A percentile compares a stretch with the other conserved stretches of the same genome.
Conservation (phyloP, 1,284 basidiomycete genomes). For the Puccinia sorghi region DNA sequence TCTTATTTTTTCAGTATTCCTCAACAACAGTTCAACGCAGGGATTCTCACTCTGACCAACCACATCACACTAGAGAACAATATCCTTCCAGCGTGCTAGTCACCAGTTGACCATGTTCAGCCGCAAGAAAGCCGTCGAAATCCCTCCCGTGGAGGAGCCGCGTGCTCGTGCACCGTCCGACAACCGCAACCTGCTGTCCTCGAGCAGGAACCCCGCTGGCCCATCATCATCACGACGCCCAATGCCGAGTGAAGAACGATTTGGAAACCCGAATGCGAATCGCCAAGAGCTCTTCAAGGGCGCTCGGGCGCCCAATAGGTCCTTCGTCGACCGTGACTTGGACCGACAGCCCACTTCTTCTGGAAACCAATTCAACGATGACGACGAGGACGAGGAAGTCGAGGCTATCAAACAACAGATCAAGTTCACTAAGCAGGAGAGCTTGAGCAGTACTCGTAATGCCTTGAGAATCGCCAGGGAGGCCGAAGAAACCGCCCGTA, state of each 20-base stretch:
- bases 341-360: neutral
- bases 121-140: constrained; percentile 42
- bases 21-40: too few relatives aligned
- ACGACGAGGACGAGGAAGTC: constrained; percentile 47
- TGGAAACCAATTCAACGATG: constrained; percentile 22
- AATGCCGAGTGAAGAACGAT: neutral
- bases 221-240: neutral
- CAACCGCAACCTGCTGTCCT: constrained; percentile 34
- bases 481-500: constrained; percentile 90
- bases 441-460: constrained; percentile 84
- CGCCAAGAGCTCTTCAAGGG: constrained; percentile 48
- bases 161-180: constrained; percentile 2
- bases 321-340: constrained; percentile 36
- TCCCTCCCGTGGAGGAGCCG: constrained; percentile 35
- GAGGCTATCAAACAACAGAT: constrained; percentile 96
- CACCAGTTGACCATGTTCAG: constrained; percentile 28
- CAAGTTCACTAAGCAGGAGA: constrained; percentile 87
- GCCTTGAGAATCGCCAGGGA: constrained; percentile 88
- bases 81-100: too few relatives aligned
- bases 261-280: constrained; percentile 19
- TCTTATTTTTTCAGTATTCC: too few relatives aligned
- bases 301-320: constrained; percentile 25
- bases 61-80: too few relatives aligned
- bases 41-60: too few relatives aligned
- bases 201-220: constrained; percentile 14